Conservation (phyloP, 306 rosid species). For the Arachis stenosperma region DNA sequence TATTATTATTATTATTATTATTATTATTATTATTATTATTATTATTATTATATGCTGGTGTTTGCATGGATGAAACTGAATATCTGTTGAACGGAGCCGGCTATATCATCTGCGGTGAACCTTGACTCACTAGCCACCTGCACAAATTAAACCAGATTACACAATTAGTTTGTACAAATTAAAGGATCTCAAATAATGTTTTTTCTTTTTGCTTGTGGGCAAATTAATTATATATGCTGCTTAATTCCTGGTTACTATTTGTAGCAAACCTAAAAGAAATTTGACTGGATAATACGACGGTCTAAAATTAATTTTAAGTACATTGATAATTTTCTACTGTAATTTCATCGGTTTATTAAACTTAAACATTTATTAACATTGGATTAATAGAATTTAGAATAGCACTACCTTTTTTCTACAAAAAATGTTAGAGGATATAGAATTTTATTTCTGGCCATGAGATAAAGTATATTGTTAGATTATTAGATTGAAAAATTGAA, state of each 20-base stretch:
- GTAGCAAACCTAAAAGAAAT: too few relatives aligned
- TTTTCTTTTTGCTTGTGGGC: not conserved
- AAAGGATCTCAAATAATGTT: not conserved
- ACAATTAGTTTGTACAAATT: not conserved
- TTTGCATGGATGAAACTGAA: conserved; percentile 86
- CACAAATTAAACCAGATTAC: not conserved
- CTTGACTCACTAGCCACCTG: conserved; percentile 87
- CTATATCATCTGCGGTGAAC: conserved; percentile 88
- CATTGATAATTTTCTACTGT: too few relatives aligned
- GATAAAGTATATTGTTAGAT: too few relatives aligned
- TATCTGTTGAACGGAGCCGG: conserved; percentile 89
- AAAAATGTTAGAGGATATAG: too few relatives aligned
- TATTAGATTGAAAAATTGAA: too few relatives aligned
- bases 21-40: conserved; percentile 38
- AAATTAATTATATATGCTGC: not conserved
- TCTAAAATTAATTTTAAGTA: too few relatives aligned
- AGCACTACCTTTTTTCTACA: too few relatives aligned
- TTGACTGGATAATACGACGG: too few relatives aligned
- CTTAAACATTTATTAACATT: too few relatives aligned
- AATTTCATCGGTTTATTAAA: too few relatives aligned
- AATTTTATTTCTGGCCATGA: too few relatives aligned
- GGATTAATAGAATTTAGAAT: too few relatives aligned
- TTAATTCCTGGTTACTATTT: not conserved
- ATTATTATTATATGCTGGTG: conserved; percentile 51
- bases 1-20: conserved; percentile 32